A percentile compares a stretch with the other conserved stretches of the same genome.
Evolutionary conservation across 768 basidiomycete genomes (phyloP).

Genomic region (Mycena venus): DNA sequence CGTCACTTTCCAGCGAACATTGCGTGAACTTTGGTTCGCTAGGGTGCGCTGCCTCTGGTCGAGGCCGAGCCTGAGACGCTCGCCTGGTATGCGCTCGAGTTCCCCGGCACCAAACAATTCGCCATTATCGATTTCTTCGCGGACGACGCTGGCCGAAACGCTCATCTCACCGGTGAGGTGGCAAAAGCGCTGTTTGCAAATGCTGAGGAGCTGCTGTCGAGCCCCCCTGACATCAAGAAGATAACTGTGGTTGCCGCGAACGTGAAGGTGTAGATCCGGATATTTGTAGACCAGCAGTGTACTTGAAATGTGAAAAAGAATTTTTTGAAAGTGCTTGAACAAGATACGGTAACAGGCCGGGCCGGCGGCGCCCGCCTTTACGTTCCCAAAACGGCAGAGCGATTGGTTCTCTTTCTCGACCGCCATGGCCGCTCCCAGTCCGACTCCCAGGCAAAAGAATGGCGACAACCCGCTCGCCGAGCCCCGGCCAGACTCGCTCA

Average conservation of each 20-base stretch:
- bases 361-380: neutral
- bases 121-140: slow-evolving; percentile 55
- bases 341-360: no score
- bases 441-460: neutral
- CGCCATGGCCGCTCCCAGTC: slow-evolving; percentile 32
- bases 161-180: slow-evolving; percentile 51
- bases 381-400: neutral
- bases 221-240: slow-evolving; percentile 46
- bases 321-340: no score
- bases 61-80: slow-evolving; percentile 49
- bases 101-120: slow-evolving; percentile 51
- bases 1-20: neutral
- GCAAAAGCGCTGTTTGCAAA: slow-evolving; percentile 50
- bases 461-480: slow-evolving; percentile 9
- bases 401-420: slow-evolving; percentile 4
- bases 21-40: no score
- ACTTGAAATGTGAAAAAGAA: no score
- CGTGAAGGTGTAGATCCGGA: slow-evolving; percentile 35
- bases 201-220: slow-evolving; percentile 46
- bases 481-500: slow-evolving; percentile 49
- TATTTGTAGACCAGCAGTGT: no score
- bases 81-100: slow-evolving; percentile 55
- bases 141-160: slow-evolving; percentile 45
- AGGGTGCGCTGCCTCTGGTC: slow-evolving; percentile 50
- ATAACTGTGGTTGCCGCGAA: slow-evolving; percentile 51